phyloP scores from a whole-genome alignment of 495 filamentous ascomycete species.

The Penicillium herquei region DNA sequence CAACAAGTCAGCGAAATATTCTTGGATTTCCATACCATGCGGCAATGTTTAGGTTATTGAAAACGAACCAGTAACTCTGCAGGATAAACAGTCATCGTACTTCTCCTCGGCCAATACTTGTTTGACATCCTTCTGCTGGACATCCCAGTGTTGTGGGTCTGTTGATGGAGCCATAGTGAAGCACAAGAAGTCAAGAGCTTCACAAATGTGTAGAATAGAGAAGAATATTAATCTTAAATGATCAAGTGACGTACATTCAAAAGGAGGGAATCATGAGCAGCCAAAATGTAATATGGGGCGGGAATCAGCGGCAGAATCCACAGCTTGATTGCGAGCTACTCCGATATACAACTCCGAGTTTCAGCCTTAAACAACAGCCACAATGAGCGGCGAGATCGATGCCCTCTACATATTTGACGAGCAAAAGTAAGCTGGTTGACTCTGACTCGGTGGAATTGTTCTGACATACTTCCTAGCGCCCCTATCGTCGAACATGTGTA shows the following conservation, averaged over 20 bases:
- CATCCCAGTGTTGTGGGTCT: conserved; percentile 24
- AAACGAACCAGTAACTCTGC: conserved; percentile 63
- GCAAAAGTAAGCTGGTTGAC: conserved; percentile 58
- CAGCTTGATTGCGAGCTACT: conserved; percentile 21
- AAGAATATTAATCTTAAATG: background rate
- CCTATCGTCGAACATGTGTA: conserved; percentile 69
- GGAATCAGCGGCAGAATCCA: conserved; percentile 36
- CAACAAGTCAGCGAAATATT: conserved; percentile 7
- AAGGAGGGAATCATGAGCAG: conserved; percentile 10
- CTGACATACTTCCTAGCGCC: conserved; percentile 40
- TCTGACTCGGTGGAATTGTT: background rate
- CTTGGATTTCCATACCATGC: background rate
- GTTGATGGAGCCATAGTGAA: conserved; percentile 20
- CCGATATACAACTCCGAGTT: conserved; percentile 14
- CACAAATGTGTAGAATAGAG: background rate
- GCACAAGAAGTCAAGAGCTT: background rate
- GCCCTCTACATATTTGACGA: conserved; percentile 96
- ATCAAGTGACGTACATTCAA: background rate
- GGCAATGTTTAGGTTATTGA: background rate
- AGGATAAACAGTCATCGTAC: conserved; percentile 67
- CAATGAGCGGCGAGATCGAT: conserved; percentile 84
- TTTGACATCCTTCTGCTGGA: conserved; percentile 36
- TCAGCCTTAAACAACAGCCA: conserved; percentile 23
- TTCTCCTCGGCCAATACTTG: conserved; percentile 60
- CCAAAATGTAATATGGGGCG: conserved; percentile 31